Base-by-base conservation (phyloP, 176 grass and related monocot genomes). In the Rhipidocladum racemiflorum region DNA sequence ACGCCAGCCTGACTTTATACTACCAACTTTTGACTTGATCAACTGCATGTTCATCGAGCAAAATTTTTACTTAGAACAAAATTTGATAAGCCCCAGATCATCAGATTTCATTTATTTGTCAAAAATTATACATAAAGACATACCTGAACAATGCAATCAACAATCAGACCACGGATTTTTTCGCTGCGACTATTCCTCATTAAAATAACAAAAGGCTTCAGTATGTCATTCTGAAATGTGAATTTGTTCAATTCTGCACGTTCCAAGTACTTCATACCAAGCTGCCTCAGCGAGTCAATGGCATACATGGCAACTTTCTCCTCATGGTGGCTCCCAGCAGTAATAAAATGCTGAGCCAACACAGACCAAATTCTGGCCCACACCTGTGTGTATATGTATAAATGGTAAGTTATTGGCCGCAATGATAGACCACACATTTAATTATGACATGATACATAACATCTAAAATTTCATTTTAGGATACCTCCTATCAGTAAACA, bases 341-440 rank as follows among this genome's bases (percentile, higher is more conserved):
- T 65, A 85, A 99, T 99, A 84, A 99, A 99, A 90, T 99, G 97
- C 27, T 93, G 87, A 50, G 97, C 85, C 76, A 99, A 82, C 43
- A 99, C 93, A 68, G 91, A 93, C 97, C 97, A 99, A 88, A 99
- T 99, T 88, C 92, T 94, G 71, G 97, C 97, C 97, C 97, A 99
- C 39, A 99, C 97, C 97, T 99, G 84, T 78, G 92, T 59, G 75
- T 74, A 23, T n/a, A 88, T 74, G 57, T 40, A 70, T 38, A 77
- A 77, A 83, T 81, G 27, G 49, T 35, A 76, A 84, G 59, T 75
- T 77, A 73, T 36, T 42, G 32, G 6, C 17, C 1, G 9, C 21
- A 65, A 85, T 65, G 20, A 27, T 25, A 76, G 12, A 59, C n/a
- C 27, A 72, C 5, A 81, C 50, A 71, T 55, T 54, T 76, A 36